Base-by-base conservation (phyloP, 2,329 filamentous ascomycete genomes). In the Aspergillus sp. region DNA sequence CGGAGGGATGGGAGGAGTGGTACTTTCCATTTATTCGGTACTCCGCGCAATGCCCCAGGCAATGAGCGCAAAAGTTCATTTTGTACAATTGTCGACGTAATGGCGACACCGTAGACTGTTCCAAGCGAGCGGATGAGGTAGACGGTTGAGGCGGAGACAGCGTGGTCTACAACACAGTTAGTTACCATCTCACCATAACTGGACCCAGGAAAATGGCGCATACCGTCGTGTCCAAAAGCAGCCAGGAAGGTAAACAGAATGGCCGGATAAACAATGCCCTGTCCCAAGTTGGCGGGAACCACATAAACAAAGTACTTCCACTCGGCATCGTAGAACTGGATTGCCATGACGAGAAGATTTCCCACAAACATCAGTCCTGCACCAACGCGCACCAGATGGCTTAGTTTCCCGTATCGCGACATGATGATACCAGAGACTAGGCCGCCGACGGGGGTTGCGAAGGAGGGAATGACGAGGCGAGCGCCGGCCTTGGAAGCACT, bases 81-180 rank as follows among this genome's bases (percentile, higher is more conserved):
- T 70, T 88, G 86, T 35, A 86, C 77, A 45, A 88, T 84, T 6
- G 85, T 80, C 8, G 85, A 86, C 0, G 84, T 84, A 37, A 85
- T 75, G 0, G 86, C 85, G 2, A 88, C 86, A 9, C 86, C 85
- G 80, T 84, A 88, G 15, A 88, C 85, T 0, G 81, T 83, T 2
- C 85, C 86, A 3, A 88, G 73, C 0, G 84, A 87, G 24, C 86
- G 81, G 44, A 88, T 80, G 19, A 88, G 78, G 67, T 88, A 88
- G 6, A 86, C 82, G 0, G 82, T 86, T 2, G 84, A 87, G 2
- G 85, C 80, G 0, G 82, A 83, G 1, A 87, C 84, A 11, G 85
- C 84, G 64, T 88, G 84, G 52, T 87, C 85, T 86, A 37, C 12
- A 35, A 7, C 27, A 47, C 40, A 39, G 27, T 49, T 8, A 63